A percentile compares a stretch with the other conserved stretches of the same genome.
Conservation (phyloP, 2,329 filamentous ascomycete species). For the Colletotrichum orbiculare region DNA sequence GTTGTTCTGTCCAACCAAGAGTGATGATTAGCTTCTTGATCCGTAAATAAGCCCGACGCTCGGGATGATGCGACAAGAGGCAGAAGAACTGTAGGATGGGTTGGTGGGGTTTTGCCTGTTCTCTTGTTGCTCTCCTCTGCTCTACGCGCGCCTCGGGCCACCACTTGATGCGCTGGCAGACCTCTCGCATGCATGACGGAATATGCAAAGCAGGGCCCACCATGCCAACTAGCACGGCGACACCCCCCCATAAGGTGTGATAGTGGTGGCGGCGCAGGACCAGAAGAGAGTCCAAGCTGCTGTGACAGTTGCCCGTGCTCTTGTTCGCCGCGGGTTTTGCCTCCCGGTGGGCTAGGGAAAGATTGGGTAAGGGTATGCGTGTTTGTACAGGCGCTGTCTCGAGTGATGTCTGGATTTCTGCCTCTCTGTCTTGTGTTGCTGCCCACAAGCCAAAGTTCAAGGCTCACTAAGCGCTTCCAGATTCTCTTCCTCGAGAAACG, state of each 20-base stretch:
- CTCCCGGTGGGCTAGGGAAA: constrained; percentile 9
- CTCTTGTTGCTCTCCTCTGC: constrained; percentile 34
- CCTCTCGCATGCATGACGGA: constrained; percentile 65
- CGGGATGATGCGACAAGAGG: constrained; percentile 48
- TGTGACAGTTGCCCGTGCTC: constrained; percentile 37
- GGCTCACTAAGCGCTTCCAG: constrained; percentile 33
- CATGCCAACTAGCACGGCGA: constrained; percentile 56
- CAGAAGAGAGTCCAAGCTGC: constrained; percentile 43
- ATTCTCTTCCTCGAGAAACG: constrained; percentile 10
- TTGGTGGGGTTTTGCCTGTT: constrained; percentile 40
- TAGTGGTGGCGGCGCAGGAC: constrained; percentile 38
- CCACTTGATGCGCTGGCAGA: constrained; percentile 61
- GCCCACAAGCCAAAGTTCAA: constrained; percentile 17
- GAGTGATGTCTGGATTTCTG: not conserved
- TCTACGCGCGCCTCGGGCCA: constrained; percentile 55
- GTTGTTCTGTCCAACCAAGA: constrained; percentile 53
- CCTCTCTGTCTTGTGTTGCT: constrained; percentile 10
- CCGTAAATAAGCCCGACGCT: constrained; percentile 52
- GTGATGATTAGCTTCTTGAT: constrained; percentile 47
- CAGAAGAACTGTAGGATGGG: constrained; percentile 35
- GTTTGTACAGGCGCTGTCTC: constrained; percentile 31
- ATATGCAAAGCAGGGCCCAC: constrained; percentile 64
- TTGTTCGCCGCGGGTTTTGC: constrained; percentile 4
- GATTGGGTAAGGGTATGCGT: constrained; percentile 11
- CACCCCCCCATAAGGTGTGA: constrained; percentile 36